Base-by-base conservation (phyloP, 2,329 filamentous ascomycete species). In the Hymenoscyphus linearis region DNA sequence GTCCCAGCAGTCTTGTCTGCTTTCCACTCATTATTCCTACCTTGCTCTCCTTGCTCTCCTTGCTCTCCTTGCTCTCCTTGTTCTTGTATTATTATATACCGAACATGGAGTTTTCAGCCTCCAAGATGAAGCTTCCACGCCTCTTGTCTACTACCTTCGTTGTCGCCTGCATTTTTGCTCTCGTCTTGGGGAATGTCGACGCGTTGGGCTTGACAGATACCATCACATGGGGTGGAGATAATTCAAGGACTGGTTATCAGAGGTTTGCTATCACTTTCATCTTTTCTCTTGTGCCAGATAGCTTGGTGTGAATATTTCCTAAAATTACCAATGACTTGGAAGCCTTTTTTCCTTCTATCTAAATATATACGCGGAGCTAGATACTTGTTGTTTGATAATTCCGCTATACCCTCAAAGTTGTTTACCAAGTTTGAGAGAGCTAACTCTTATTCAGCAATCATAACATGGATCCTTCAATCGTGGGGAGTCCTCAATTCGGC, bases 381-480 rank as follows among this genome's bases (percentile, higher is more conserved):
- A 47, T 10, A 47, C 9, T 12, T 9, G n/a, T 12, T 4, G 4
- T 47, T 50, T 10, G 22, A 25, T 50, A 4, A 22, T 50, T 25
- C 18, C n/a, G 22, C 18, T 6, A 18, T 22, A 22, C 10, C 22
- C 9, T 22, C 22, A 22, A 4, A 10, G 13, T 22, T 25, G 44
- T 13, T 6, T 25, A 13, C 44, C 9, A 10, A 50, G 44, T 50
- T 50, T 2, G 6, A 25, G 4, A 50, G 12, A 25, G 22, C 60
- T 65, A 52, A 65, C 53, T 2, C 18, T 12, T 16, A 5, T 53
- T 13, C 36, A 74, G 71, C 22, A 86, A 84, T 68, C 84, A 87
- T 69, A 86, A 86, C 71, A 82, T 87, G 79, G 82, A 86, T 67
- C 84, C 84, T 0, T 76, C 79, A 14, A 74, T 85, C 9, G 82